Conservation (phyloP, 306 rosid genomes). For the Quercus suber region DNA sequence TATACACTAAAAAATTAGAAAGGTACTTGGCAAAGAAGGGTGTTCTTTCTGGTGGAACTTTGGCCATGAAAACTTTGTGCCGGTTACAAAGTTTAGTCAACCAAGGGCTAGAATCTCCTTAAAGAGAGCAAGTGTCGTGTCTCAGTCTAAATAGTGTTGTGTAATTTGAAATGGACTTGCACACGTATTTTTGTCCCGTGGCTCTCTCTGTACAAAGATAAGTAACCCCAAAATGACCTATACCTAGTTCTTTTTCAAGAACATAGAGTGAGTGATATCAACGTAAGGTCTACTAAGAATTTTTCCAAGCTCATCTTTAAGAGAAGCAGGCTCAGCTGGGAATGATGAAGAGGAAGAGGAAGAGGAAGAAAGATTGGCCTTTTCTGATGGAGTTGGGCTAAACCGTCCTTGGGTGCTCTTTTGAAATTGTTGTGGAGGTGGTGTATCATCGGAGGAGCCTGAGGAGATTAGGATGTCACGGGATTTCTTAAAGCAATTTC, state of each 20-base stretch:
- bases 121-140: too few species aligned
- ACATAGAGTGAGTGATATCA: slow-evolving; percentile 41
- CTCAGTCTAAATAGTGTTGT: too few species aligned
- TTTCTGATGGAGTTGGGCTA: not conserved
- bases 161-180: slow-evolving; percentile 27
- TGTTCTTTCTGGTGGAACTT: too few species aligned
- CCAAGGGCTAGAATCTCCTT: too few species aligned
- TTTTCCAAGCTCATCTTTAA: slow-evolving; percentile 29
- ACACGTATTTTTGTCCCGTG: slow-evolving; percentile 55
- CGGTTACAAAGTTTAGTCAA: too few species aligned
- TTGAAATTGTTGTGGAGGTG: slow-evolving; percentile 10
- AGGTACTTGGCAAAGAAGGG: too few species aligned
- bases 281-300: slow-evolving; percentile 50
- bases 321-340: not conserved
- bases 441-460: slow-evolving; percentile 33
- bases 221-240: slow-evolving; percentile 79
- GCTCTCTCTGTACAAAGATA: slow-evolving; percentile 61
- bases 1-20: too few species aligned
- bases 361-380: not conserved
- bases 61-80: too few species aligned
- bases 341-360: not conserved
- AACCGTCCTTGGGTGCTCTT: slow-evolving; percentile 1
- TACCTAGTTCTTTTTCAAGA: slow-evolving; percentile 66
- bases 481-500: slow-evolving; percentile 59
- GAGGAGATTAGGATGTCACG: slow-evolving; percentile 46